phyloP scores from a whole-genome alignment of 768 basidiomycete species.

The Sutorius australiensis region DNA sequence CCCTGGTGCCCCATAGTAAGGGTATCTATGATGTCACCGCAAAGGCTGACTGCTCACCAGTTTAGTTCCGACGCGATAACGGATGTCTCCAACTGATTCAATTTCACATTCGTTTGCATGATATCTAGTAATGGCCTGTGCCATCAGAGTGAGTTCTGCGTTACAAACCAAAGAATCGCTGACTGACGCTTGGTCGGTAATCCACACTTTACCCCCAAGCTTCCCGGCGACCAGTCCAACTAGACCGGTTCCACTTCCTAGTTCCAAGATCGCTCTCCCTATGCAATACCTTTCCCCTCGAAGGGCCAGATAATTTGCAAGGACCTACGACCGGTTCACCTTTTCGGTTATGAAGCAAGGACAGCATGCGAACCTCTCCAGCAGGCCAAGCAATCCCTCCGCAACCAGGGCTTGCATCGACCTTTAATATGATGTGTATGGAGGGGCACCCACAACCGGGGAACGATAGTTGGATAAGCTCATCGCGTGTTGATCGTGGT shows the following conservation, averaged over 20 bases:
- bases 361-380: conserved; percentile 59
- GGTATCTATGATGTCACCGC: neutral
- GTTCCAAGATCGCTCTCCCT: conserved; percentile 65
- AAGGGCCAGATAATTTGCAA: conserved; percentile 70
- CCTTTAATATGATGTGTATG: conserved; percentile 42
- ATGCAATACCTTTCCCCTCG: conserved; percentile 47
- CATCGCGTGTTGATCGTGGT: conserved; percentile 45
- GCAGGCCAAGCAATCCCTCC: conserved; percentile 93
- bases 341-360: neutral
- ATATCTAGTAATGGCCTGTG: conserved; percentile 70
- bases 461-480: conserved; percentile 45
- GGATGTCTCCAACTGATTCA: conserved; percentile 55
- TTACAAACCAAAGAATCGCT: conserved; percentile 1
- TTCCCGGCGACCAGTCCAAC: conserved; percentile 82
- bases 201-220: conserved; percentile 65
- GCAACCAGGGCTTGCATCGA: conserved; percentile 85
- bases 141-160: conserved; percentile 12
- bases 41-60: conserved; percentile 51
- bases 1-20: conserved; percentile 48
- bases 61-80: conserved; percentile 71
- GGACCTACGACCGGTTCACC: conserved; percentile 47
- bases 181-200: conserved; percentile 90
- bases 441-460: conserved; percentile 6
- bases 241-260: conserved; percentile 89
- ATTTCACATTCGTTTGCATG: conserved; percentile 68